Conservation (phyloP, 257 asterid genomes). For the Craterostigma plantagineum region DNA sequence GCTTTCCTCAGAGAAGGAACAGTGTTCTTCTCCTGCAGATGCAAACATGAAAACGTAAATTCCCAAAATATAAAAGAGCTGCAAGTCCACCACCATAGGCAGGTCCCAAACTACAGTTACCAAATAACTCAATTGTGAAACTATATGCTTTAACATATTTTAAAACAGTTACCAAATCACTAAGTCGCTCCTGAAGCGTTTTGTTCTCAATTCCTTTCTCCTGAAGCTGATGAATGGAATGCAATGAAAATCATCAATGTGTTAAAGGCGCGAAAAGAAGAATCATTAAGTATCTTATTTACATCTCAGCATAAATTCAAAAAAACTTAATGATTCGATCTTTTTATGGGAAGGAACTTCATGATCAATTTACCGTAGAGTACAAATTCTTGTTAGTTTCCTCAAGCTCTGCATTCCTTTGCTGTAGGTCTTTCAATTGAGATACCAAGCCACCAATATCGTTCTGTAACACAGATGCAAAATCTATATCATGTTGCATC, state of each 20-base stretch:
- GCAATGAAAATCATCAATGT: slow-evolving; percentile 6
- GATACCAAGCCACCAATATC: slow-evolving; percentile 74
- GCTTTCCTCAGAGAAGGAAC: slow-evolving; percentile 83
- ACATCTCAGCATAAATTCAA: not conserved
- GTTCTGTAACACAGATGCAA: slow-evolving; percentile 28
- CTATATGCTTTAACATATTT: slow-evolving; percentile 3
- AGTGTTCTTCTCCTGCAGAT: slow-evolving; percentile 73
- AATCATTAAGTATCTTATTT: not conserved
- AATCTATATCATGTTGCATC: not conserved
- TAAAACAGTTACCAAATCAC: slow-evolving; percentile 54
- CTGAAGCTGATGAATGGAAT: slow-evolving; percentile 39
- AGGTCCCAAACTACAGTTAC: not conserved
- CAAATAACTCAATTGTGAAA: slow-evolving; percentile 2
- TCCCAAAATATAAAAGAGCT: slow-evolving; percentile 1
- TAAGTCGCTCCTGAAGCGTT: slow-evolving; percentile 53
- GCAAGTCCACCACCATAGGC: not conserved
- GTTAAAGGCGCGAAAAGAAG: not conserved
- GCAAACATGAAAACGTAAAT: slow-evolving; percentile 17
- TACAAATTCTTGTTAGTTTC: slow-evolving; percentile 38
- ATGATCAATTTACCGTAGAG: slow-evolving; percentile 30
- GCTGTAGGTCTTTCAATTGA: slow-evolving; percentile 60
- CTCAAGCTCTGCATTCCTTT: slow-evolving; percentile 46
- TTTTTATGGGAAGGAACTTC: too few relatives aligned
- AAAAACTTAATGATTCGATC: not conserved
- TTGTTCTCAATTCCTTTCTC: slow-evolving; percentile 39